Evolutionary conservation across 2,329 filamentous ascomycete genomes (phyloP), one percentile per base, ranked within the genome.

Genomic region (Cladosporium sp.): DNA sequence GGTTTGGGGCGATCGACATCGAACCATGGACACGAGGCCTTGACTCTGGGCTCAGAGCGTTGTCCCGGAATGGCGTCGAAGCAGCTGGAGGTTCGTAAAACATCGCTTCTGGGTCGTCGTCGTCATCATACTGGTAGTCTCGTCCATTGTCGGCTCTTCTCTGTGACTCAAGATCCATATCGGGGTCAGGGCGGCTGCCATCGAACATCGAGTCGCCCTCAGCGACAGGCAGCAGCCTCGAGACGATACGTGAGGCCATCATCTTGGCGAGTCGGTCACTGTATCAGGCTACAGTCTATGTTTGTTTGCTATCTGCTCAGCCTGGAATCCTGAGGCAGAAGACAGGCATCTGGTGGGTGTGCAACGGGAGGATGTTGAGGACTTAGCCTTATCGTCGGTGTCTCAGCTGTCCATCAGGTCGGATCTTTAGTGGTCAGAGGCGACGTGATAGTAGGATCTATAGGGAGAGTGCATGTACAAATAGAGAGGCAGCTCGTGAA

Each of bases 211-310:
- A 76, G 68, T 76, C 76, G 58, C 75, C 75, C 63, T 77, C 77
- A 32, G 77, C 76, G 25, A 77, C 75, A 11, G 79, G 79, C 48
- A 80, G 72, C 46, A 85, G 79, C 64, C 82, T 80, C 53, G 83
- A 85, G 48, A 86, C 75, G 21, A 85, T 76, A 70, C 84, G 82
- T 67, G 84, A 85, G 62, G 83, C 79, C 82, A 85, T 83, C 77
- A 81, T 82, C 54, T 69, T 69, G 64, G 58, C 59, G 25, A 54
- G 10, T 3, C 23, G 25, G 54, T 10, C 6, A 13, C 36, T 57
- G 32, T 54, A 36, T 26, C 23, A 54, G 32, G 59, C 60, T 63
- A 28, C 34, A 32, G 48, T 43, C 16, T 56, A 30, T n/a, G 11
- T 28, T 28, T 51, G 43, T n/a, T 46, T 43, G 32, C 5, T 51